phyloP scores from a whole-genome alignment of 768 basidiomycete species.

The Russula sp. region DNA sequence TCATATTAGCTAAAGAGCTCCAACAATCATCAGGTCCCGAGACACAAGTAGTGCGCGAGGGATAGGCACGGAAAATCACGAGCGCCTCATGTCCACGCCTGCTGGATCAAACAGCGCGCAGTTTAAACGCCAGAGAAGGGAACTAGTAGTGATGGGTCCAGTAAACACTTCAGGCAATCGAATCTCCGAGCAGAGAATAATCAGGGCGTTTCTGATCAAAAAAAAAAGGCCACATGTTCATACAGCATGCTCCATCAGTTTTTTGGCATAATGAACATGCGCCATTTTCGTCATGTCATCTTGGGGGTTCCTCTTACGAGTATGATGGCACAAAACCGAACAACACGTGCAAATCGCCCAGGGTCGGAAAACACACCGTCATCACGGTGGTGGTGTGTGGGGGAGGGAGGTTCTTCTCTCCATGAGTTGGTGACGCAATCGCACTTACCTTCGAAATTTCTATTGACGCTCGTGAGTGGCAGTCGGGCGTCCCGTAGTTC shows the following conservation, averaged over 20 bases:
- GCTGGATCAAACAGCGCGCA: background rate
- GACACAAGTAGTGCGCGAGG: conserved; percentile 21
- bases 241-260: conserved; percentile 11
- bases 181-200: conserved; percentile 22
- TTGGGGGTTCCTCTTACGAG: no score
- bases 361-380: conserved; percentile 12
- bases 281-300: no score
- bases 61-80: conserved; percentile 9
- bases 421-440: conserved; percentile 25
- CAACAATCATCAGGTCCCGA: conserved; percentile 1
- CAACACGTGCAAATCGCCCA: conserved; percentile 8
- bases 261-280: background rate
- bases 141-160: background rate
- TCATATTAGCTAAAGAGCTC: conserved; percentile 17
- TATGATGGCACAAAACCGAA: no score
- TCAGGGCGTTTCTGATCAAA: conserved; percentile 17
- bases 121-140: conserved; percentile 6
- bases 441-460: conserved; percentile 72
- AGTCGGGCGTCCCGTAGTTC: conserved; percentile 92
- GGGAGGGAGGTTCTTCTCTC: background rate
- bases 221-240: conserved; percentile 12
- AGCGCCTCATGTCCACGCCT: conserved; percentile 18
- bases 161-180: background rate
- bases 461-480: conserved; percentile 92
- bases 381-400: background rate